These are phyloP conservation scores for Wickerhamomyces alni DNA, from an alignment of 805 yeast species.

Conservation along the genomic window DNA sequence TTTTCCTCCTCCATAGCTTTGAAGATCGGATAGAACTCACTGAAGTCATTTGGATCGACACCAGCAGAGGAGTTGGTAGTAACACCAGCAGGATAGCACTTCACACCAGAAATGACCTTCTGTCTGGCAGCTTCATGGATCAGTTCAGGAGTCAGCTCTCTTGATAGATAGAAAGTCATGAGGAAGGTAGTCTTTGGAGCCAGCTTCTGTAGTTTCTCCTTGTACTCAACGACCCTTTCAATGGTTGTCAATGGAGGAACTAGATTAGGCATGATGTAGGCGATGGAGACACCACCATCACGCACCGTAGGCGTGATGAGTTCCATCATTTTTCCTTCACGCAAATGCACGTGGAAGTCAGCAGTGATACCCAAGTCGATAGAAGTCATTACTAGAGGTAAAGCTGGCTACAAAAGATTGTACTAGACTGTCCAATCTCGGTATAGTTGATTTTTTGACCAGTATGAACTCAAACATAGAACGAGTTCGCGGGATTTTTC, in stretches of 20 bases:
- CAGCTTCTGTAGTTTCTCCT: constrained; percentile 50
- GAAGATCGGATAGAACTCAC: constrained; percentile 83
- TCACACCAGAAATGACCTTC: constrained; percentile 77
- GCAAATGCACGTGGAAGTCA: constrained; percentile 93
- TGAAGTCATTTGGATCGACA: constrained; percentile 88
- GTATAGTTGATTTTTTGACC: too few species aligned
- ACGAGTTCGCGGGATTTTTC: too few species aligned
- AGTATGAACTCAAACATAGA: too few species aligned
- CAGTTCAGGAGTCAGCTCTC: constrained; percentile 78
- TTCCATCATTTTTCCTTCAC: constrained; percentile 92
- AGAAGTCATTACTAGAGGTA: constrained; percentile 2
- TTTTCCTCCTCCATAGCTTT: constrained; percentile 77
- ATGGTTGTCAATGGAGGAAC: constrained; percentile 87
- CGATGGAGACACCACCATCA: constrained; percentile 87
- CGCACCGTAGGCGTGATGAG: constrained; percentile 84
- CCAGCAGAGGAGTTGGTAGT: constrained; percentile 95
- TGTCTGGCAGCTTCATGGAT: constrained; percentile 69
- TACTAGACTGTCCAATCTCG: too few species aligned
- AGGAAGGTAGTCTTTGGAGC: constrained; percentile 83
- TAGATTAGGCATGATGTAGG: constrained; percentile 94
- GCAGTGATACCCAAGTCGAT: constrained; percentile 63
- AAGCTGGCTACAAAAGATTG: too few species aligned
- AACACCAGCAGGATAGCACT: constrained; percentile 98
- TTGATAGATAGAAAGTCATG: constrained; percentile 83
- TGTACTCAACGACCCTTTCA: constrained; percentile 66